These are phyloP conservation scores for Thermochaetoides thermophila DNA, from an alignment of 495 filamentous ascomycete species.

Conservation along the genomic window DNA sequence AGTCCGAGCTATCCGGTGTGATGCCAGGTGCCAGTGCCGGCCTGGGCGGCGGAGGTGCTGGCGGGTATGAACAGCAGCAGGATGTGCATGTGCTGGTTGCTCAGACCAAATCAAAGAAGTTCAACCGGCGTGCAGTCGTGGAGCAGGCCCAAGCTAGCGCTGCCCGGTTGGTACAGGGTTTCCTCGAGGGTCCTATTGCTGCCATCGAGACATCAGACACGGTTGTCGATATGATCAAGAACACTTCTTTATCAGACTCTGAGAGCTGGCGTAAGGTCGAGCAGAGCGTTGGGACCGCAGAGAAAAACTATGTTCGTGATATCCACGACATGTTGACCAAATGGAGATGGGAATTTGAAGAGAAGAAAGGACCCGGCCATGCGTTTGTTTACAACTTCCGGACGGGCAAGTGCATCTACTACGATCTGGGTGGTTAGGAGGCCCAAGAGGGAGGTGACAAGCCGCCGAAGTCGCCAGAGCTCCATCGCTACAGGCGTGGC, in stretches of 20 bases:
- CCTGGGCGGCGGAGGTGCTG: too few species aligned
- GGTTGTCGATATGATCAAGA: slow-evolving; percentile 63
- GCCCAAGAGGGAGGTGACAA: too few species aligned
- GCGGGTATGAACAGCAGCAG: slow-evolving; percentile 36
- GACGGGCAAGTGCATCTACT: slow-evolving; percentile 59
- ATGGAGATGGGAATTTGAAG: slow-evolving; percentile 43
- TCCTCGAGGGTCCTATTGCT: slow-evolving; percentile 60
- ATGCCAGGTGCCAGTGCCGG: neutral
- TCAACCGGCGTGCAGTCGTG: slow-evolving; percentile 70
- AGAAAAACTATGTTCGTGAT: slow-evolving; percentile 77
- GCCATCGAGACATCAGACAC: slow-evolving; percentile 82
- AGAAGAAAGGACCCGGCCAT: slow-evolving; percentile 29
- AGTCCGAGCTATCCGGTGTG: slow-evolving; percentile 7
- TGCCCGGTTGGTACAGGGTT: slow-evolving; percentile 46
- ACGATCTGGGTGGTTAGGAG: slow-evolving; percentile 44
- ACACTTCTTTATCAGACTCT: slow-evolving; percentile 60
- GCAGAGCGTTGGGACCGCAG: slow-evolving; percentile 58
- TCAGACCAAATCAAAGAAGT: slow-evolving; percentile 76
- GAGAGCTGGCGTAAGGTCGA: slow-evolving; percentile 79
- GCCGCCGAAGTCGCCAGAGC: too few species aligned
- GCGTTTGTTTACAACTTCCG: slow-evolving; percentile 74
- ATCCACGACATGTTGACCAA: slow-evolving; percentile 62
- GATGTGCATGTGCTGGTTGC: slow-evolving; percentile 73
- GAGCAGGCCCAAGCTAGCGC: slow-evolving; percentile 59
- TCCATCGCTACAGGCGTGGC: too few species aligned